Percentiles rank a stretch among this genome's conserved stretches.
Evolutionary conservation across 179 eudicot species (phyloP).

Genomic region (Corrigiola litoralis): DNA sequence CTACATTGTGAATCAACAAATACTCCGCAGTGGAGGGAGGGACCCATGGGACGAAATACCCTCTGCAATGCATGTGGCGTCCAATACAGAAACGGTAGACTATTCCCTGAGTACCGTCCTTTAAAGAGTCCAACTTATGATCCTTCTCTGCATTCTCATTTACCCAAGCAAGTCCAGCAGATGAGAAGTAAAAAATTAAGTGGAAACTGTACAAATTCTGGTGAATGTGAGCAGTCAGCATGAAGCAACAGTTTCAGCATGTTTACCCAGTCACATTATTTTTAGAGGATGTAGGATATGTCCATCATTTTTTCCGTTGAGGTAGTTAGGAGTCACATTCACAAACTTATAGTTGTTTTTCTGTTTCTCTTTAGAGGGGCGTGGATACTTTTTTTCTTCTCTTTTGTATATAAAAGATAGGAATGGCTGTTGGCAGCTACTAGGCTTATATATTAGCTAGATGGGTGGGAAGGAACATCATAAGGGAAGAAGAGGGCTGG

Average conservation of each 20-base stretch:
- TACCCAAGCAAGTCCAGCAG: constrained; percentile 60
- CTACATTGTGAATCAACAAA: constrained; percentile 65
- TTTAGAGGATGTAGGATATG: not conserved
- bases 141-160: constrained; percentile 66
- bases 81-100: constrained; percentile 61
- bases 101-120: constrained; percentile 80
- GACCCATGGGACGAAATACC: constrained; percentile 66
- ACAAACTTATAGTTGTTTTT: too few species aligned
- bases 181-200: constrained; percentile 38
- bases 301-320: not conserved
- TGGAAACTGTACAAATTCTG: constrained; percentile 6
- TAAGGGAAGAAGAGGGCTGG: not conserved
- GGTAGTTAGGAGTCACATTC: too few species aligned
- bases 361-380: too few species aligned
- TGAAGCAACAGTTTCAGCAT: constrained; percentile 6
- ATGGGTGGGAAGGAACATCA: not conserved
- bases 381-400: not conserved
- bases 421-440: too few species aligned
- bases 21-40: constrained; percentile 85
- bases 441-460: too few species aligned
- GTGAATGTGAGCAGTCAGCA: not conserved
- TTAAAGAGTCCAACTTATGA: constrained; percentile 67
- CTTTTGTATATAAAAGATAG: not conserved
- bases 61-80: constrained; percentile 90
- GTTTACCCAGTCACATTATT: not conserved